Evolutionary conservation across 148 eudicot species (phyloP), one percentile per base, ranked within the genome.

Genomic region (Silene latifolia): DNA sequence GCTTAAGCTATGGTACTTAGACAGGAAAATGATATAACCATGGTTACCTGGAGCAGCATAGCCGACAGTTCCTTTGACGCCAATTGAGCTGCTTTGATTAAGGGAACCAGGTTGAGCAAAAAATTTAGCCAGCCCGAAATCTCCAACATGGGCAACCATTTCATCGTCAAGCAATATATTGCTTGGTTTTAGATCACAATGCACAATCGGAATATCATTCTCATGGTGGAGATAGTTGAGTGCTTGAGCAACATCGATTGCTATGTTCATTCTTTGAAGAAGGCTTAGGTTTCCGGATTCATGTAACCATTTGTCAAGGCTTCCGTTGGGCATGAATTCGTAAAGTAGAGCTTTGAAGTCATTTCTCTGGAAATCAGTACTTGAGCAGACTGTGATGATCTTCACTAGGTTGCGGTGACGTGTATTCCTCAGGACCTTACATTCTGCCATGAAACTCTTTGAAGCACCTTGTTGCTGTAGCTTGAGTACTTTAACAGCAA

Each of bases 391-490:
- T 23, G 85, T 78, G 21, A 78, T 54, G 3, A 82, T 73, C 59
- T 51, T 66, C 5, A 79, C 59, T 6, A 82, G 76, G 56, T 82
- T 82, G 3, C 82, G 19, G 15, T 78, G 85, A 2, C 82, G 82
- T 14, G 72, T 65, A 24, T 27, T 71, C 21, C 82, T 78, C 71
- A 82, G 72, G 2, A 71, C 85, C 20, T 75, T 42, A 32, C 85
- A 82, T 68, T 82, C 85, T 72, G 76, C 81, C 74, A 72, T 72
- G 73, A 82, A 82, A 62, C 85, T 82, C 74, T 72, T 79, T 0
- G 39, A 19, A 18, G 77, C 80, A 67, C 80, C 79, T 72, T 9
- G 80, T 5, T 62, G 54, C 72, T 79, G 61, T 76, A 82, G 77
- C 35, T 79, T 72, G 47, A 82, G 71, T 60, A 82, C 85, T 67